Conservation (phyloP, 768 basidiomycete genomes). For the Calocybe cyanea region DNA sequence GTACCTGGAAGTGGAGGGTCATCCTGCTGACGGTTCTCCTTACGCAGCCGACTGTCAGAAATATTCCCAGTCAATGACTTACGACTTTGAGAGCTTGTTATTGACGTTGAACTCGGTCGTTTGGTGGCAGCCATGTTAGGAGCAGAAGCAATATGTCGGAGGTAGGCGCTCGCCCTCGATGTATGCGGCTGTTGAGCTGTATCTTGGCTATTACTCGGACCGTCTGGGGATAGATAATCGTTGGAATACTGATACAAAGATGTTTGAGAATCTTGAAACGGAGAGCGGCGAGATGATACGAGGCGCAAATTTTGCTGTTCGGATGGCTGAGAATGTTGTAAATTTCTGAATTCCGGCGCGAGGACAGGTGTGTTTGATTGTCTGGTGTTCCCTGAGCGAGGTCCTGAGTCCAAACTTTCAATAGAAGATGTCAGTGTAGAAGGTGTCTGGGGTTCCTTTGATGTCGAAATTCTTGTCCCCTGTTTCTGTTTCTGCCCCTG, state of each 20-base stretch:
- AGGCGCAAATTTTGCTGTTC: slow-evolving; percentile 10
- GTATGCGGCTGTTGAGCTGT: slow-evolving; percentile 35
- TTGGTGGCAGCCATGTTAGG: slow-evolving; percentile 39
- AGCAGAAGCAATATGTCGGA: slow-evolving; percentile 70
- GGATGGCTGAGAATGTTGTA: slow-evolving; percentile 8
- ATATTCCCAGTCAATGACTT: slow-evolving; percentile 23
- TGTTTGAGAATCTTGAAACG: slow-evolving; percentile 14
- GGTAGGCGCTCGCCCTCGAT: slow-evolving; percentile 60
- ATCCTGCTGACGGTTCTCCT: slow-evolving; percentile 28
- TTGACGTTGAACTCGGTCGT: slow-evolving; percentile 31
- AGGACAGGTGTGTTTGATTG: slow-evolving; percentile 13
- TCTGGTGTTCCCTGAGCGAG: slow-evolving; percentile 12
- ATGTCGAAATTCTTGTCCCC: slow-evolving; percentile 9
- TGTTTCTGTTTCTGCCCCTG: slow-evolving; percentile 12
- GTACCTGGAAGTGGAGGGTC: slow-evolving; percentile 58
- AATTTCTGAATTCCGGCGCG: slow-evolving; percentile 9
- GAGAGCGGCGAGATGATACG: slow-evolving; percentile 9
- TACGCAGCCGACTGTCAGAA: slow-evolving; percentile 20
- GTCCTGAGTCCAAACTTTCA: slow-evolving; percentile 29
- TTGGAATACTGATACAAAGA: slow-evolving; percentile 22
- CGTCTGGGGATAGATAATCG: slow-evolving; percentile 20
- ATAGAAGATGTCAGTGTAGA: slow-evolving; percentile 29
- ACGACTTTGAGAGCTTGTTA: slow-evolving; percentile 11
- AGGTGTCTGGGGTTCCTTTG: slow-evolving; percentile 24
- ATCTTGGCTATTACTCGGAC: slow-evolving; percentile 18